Evolutionary conservation across 2,329 filamentous ascomycete species (phyloP).

Genomic region (Trematosphaeria pertusa): DNA sequence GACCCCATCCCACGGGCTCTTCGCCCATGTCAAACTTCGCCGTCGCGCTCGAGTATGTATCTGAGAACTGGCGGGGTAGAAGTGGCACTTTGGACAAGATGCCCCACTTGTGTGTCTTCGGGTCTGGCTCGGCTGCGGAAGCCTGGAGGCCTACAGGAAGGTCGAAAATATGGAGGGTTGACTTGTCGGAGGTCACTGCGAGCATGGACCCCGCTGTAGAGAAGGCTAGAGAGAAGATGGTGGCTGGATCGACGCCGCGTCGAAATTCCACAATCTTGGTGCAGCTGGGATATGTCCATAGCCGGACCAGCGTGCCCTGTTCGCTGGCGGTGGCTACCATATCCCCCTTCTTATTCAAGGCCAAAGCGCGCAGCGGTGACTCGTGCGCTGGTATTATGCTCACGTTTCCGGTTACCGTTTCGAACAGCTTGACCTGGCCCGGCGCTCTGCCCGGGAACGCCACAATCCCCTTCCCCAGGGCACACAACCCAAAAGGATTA

Average conservation of each 20-base stretch:
- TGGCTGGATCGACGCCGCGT: conserved; percentile 85
- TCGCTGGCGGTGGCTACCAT: conserved; percentile 90
- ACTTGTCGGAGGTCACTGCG: conserved; percentile 95
- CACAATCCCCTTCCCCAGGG: conserved; percentile 74
- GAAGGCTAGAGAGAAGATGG: conserved; percentile 86
- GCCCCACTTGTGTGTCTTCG: conserved; percentile 72
- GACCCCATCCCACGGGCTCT: conserved; percentile 58
- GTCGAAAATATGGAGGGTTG: conserved; percentile 93
- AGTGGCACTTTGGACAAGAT: conserved; percentile 82
- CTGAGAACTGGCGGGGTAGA: conserved; percentile 86
- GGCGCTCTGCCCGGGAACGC: conserved; percentile 86
- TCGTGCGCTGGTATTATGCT: conserved; percentile 94
- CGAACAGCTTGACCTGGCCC: conserved; percentile 89
- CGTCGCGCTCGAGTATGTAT: conserved; percentile 84
- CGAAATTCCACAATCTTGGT: conserved; percentile 84
- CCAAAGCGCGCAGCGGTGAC: conserved; percentile 77
- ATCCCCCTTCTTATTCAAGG: conserved; percentile 79
- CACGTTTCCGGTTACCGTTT: conserved; percentile 78
- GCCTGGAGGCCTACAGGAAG: conserved; percentile 58
- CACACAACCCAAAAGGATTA: conserved; percentile 82
- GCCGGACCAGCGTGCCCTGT: conserved; percentile 86
- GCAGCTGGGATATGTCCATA: conserved; percentile 82
- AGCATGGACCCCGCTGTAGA: conserved; percentile 81
- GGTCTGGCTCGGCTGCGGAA: conserved; percentile 25
- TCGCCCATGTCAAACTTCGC: conserved; percentile 84